Base-by-base conservation (phyloP, 2,329 filamentous ascomycete species). In the Aotearoamyces nothofagi region DNA sequence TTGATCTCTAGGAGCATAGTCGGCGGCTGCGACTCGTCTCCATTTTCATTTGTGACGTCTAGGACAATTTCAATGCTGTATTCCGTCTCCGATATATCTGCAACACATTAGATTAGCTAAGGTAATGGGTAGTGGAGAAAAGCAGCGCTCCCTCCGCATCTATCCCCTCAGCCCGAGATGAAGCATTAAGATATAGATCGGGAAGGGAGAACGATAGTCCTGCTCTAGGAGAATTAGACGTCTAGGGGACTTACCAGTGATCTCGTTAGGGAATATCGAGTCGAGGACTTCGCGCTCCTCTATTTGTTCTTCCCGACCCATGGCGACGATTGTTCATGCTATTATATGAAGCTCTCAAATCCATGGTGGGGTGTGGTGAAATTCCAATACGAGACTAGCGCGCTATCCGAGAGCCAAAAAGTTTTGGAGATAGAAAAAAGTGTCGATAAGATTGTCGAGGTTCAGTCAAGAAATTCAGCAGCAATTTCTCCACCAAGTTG, bases 281-380 rank as follows among this genome's bases (percentile, higher is more conserved):
- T 92, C 83, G 51, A 98, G 82, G 44, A 98, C 87, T 56, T 98
- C 90, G 37, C 86, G 77, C 66, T 98, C 90, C 59, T 98, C 90
- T 40, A 76, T 60, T 55, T 98, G 90, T 36, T 98, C 90, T 63
- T 96, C 87, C 51, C 59, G 66, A 27, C 71, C 71, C 72, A 78
- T 76, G 5, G 37, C 58, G 41, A n/a, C n/a, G n/a, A n/a, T n/a
- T n/a, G n/a, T n/a, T n/a, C n/a, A n/a, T n/a, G n/a, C n/a, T n/a
- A n/a, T n/a, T n/a, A n/a, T n/a, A n/a, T n/a, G n/a, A n/a, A n/a
- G n/a, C n/a, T n/a, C n/a, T n/a, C n/a, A n/a, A n/a, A n/a, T n/a
- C n/a, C n/a, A n/a, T n/a, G n/a, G n/a, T n/a, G n/a, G n/a, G 8
- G n/a, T 22, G 19, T 8, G 19, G 19, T 22, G 19, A n/a, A 22